These are phyloP conservation scores for Xerocomus brunneocitrinus DNA, from an alignment of 768 basidiomycete genomes.

Conservation along the genomic window DNA sequence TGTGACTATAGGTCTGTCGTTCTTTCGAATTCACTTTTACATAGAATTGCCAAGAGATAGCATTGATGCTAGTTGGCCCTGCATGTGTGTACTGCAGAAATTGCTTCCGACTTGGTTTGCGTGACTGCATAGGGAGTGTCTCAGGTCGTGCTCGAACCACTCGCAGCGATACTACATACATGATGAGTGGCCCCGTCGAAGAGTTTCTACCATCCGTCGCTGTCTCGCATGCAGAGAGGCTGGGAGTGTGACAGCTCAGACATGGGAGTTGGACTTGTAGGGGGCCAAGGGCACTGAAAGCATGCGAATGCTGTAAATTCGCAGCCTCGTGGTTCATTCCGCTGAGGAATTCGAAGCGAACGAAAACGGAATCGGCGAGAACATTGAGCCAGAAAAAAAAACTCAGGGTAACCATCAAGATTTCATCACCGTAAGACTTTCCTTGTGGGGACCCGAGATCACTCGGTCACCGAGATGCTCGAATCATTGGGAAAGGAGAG, in stretches of 20 bases:
- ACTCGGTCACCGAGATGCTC: no score
- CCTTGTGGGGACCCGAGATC: neutral
- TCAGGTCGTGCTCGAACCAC: no score
- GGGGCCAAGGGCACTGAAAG: neutral
- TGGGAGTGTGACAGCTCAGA: no score
- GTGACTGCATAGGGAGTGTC: no score
- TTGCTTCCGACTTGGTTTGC: neutral
- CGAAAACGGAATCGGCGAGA: neutral
- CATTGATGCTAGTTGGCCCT: neutral
- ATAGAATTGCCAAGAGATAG: neutral
- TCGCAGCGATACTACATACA: no score
- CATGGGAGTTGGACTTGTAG: no score
- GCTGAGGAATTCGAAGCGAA: neutral
- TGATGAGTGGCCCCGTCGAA: no score
- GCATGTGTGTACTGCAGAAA: neutral
- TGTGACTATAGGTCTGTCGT: neutral
- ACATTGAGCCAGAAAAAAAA: neutral
- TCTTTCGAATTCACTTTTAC: slow-evolving; percentile 4
- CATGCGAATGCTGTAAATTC: neutral
- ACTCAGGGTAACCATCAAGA: neutral
- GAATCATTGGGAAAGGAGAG: neutral
- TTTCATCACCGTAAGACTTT: neutral
- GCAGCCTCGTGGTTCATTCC: neutral
- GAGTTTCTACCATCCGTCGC: no score
- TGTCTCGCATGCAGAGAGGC: no score